Conservation (phyloP, 192 early-diverging fungal genomes). For the Entophlyctis helioformis region DNA sequence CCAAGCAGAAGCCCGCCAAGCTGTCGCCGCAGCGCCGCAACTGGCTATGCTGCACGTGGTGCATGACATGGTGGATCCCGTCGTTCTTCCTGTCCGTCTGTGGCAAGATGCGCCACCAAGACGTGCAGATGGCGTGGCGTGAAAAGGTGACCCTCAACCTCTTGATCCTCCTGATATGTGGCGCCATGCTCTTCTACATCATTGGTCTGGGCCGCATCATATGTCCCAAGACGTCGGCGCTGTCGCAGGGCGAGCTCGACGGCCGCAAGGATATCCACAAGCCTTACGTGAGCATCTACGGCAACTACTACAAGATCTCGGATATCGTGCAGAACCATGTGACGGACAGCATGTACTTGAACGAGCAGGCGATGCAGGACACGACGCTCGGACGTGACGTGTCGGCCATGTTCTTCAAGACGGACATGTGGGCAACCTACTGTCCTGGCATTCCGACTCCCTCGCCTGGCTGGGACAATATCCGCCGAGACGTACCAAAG, state of each 20-base stretch:
- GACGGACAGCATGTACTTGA: slow-evolving; percentile 3
- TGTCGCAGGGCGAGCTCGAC: slow-evolving; percentile 24
- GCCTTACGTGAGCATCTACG: slow-evolving; percentile 22
- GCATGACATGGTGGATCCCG: slow-evolving; percentile 68
- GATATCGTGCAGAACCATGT: slow-evolving; percentile 9
- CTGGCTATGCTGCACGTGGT: slow-evolving; percentile 65
- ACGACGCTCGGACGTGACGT: slow-evolving; percentile 21
- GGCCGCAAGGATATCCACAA: slow-evolving; percentile 6
- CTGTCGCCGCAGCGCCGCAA: slow-evolving; percentile 35
- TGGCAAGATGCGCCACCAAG: slow-evolving; percentile 65
- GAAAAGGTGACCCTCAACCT: slow-evolving; percentile 82
- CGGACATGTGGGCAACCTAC: slow-evolving; percentile 10
- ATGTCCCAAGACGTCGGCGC: slow-evolving; percentile 61
- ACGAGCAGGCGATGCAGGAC: slow-evolving; percentile 2
- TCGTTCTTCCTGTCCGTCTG: slow-evolving; percentile 33
- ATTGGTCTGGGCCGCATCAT: slow-evolving; percentile 62
- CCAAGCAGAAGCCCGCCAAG: too few relatives aligned
- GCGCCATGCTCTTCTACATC: slow-evolving; percentile 67
- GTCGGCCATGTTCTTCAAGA: slow-evolving; percentile 20
- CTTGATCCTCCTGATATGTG: slow-evolving; percentile 60
- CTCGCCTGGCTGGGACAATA: slow-evolving; percentile 20
- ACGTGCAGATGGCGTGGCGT: slow-evolving; percentile 84
- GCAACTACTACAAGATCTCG: slow-evolving; percentile 20
- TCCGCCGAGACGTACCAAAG: slow-evolving; percentile 4
- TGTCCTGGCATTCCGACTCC: slow-evolving; percentile 18